These are phyloP conservation scores for Pichia cephalocereana DNA, from an alignment of 805 yeast genomes.

Conservation along the genomic window DNA sequence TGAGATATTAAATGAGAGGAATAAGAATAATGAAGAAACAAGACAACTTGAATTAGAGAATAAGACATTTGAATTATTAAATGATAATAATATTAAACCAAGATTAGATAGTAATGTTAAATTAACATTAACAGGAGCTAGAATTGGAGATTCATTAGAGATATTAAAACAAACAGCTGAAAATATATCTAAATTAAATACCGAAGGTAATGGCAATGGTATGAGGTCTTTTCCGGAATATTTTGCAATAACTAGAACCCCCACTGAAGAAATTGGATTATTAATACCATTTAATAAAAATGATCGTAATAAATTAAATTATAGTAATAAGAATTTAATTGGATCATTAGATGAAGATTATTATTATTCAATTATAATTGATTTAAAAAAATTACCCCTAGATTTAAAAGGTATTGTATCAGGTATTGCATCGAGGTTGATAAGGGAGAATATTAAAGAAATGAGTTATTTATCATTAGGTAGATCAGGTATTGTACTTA, in stretches of 20 bases:
- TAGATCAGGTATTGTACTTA: constrained; percentile 47
- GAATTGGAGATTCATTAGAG: constrained; percentile 36
- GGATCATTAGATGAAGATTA: constrained; percentile 47
- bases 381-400: constrained; percentile 43
- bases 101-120: constrained; percentile 30
- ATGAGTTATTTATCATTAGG: constrained; percentile 58
- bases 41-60: constrained; percentile 20
- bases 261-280: constrained; percentile 41
- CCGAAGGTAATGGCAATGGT: constrained; percentile 6
- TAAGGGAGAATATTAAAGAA: constrained; percentile 29
- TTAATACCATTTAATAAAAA: constrained; percentile 34
- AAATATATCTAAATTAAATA: constrained; percentile 19
- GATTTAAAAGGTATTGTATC: constrained; percentile 62
- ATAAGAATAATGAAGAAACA: constrained; percentile 8
- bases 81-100: constrained; percentile 34
- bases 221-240: constrained; percentile 27
- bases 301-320: constrained; percentile 31
- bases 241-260: constrained; percentile 46
- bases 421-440: constrained; percentile 46
- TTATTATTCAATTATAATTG: constrained; percentile 48
- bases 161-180: constrained; percentile 37
- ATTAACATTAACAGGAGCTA: constrained; percentile 49
- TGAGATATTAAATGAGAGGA: constrained; percentile 29
- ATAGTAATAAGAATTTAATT: constrained; percentile 32
- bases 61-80: constrained; percentile 29